Evolutionary conservation across 2,329 filamentous ascomycete species (phyloP).

Genomic region (Ophiosphaerella narmari): DNA sequence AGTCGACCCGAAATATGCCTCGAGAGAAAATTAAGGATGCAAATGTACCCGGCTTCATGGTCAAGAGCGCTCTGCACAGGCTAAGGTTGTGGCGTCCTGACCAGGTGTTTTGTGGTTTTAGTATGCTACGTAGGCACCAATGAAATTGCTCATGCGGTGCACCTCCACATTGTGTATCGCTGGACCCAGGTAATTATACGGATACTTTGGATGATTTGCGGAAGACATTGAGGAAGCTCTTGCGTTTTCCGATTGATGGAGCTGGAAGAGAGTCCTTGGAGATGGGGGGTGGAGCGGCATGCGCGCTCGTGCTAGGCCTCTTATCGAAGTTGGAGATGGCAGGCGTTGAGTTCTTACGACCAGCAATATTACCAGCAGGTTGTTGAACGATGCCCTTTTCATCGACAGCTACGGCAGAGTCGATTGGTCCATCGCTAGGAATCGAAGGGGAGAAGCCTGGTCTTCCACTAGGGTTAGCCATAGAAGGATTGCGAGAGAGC

Average conservation of each 20-base stretch:
- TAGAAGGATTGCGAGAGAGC: slow-evolving; percentile 40
- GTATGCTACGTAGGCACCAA: neutral
- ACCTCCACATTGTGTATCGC: neutral
- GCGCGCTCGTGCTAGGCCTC: slow-evolving; percentile 18
- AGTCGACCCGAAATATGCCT: slow-evolving; percentile 4
- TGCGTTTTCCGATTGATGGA: slow-evolving; percentile 52
- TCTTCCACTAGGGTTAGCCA: slow-evolving; percentile 31
- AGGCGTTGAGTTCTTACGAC: slow-evolving; percentile 28
- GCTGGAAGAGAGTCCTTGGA: slow-evolving; percentile 33
- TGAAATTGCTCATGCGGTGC: neutral
- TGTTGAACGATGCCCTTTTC: slow-evolving; percentile 26
- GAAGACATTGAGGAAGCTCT: slow-evolving; percentile 54
- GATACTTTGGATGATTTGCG: slow-evolving; percentile 20
- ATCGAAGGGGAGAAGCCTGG: slow-evolving; percentile 36
- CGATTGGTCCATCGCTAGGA: slow-evolving; percentile 41
- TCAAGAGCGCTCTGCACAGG: slow-evolving; percentile 1
- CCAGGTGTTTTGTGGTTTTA: slow-evolving; percentile 1
- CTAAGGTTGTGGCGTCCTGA: slow-evolving; percentile 2
- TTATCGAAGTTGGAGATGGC: slow-evolving; percentile 27
- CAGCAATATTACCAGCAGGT: slow-evolving; percentile 21
- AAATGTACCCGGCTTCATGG: slow-evolving; percentile 8
- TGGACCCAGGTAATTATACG: neutral
- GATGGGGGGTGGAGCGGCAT: slow-evolving; percentile 33
- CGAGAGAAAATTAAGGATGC: slow-evolving; percentile 2
- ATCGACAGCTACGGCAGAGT: slow-evolving; percentile 42